These are phyloP conservation scores for Cadophora malorum DNA, from an alignment of 2,329 filamentous ascomycete species.

Conservation along the genomic window DNA sequence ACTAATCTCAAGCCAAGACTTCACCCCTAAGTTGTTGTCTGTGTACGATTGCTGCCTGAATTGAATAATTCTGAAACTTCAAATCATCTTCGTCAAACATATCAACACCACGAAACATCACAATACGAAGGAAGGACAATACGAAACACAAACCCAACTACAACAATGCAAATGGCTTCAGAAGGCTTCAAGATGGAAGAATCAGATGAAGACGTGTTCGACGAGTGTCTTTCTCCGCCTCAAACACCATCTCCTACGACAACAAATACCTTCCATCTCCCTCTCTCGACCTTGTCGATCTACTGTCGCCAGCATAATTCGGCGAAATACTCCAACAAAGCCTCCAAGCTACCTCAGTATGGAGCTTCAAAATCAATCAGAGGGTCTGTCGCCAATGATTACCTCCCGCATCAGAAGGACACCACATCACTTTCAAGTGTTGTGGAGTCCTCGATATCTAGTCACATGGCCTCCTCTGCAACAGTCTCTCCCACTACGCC, in stretches of 20 bases:
- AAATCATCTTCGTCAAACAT: constrained; percentile 2
- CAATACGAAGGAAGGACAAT: constrained; percentile 16
- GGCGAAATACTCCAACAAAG: not conserved
- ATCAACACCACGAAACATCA: constrained; percentile 12
- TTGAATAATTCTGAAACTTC: not conserved
- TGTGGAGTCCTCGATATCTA: not conserved
- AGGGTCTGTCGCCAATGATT: not conserved
- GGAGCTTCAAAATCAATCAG: too few species aligned
- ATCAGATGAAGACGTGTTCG: not conserved
- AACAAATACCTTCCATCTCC: not conserved
- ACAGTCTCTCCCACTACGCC: not conserved
- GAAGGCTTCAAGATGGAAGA: not conserved
- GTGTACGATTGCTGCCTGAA: constrained; percentile 14
- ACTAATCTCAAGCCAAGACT: not conserved
- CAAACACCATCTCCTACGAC: not conserved
- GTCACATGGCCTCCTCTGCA: not conserved
- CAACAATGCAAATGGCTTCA: not conserved
- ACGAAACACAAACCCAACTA: not conserved
- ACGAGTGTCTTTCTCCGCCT: not conserved
- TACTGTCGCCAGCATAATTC: not conserved
- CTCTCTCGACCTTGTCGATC: not conserved
- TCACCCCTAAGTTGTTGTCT: not conserved
- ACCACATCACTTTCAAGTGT: not conserved
- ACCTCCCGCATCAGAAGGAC: not conserved
- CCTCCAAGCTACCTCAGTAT: not conserved